Conservation (phyloP, 345 rosid genomes). For the Ceriops tagal region DNA sequence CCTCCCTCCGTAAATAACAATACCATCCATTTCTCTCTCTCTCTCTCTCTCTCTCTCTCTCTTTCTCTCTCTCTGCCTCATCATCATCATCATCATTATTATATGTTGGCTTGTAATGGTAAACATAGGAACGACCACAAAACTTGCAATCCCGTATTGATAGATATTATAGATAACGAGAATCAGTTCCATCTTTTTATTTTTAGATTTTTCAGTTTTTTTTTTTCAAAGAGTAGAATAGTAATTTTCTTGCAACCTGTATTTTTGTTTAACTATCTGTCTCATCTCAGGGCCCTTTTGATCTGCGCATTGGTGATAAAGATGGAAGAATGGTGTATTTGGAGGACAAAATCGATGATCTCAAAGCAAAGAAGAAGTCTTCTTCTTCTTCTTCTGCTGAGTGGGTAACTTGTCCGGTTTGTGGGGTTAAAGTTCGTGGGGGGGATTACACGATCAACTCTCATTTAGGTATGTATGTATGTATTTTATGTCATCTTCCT, state of each 20-base stretch:
- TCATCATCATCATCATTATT: too few relatives aligned
- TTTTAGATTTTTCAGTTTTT: too few relatives aligned
- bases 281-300: constrained; percentile 34
- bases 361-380: constrained; percentile 5
- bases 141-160: too few relatives aligned
- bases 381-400: not conserved
- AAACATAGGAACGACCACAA: too few relatives aligned
- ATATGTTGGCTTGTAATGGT: too few relatives aligned
- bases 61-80: not conserved
- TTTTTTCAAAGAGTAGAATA: too few relatives aligned
- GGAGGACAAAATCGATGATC: constrained; percentile 3
- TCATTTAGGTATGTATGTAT: constrained; percentile 50
- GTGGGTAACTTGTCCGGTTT: constrained; percentile 48
- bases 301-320: constrained; percentile 30
- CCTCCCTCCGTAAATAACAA: constrained; percentile 31
- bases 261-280: not conserved
- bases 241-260: too few relatives aligned
- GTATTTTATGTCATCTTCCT: too few relatives aligned
- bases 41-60: too few relatives aligned
- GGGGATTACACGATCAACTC: constrained; percentile 46
- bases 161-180: too few relatives aligned
- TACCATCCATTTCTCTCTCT: too few relatives aligned
- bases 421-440: constrained; percentile 40
- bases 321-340: not conserved
- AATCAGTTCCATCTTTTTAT: not conserved